phyloP scores from a whole-genome alignment of 1,139 yeast species.

The Candida labiduridarum region DNA sequence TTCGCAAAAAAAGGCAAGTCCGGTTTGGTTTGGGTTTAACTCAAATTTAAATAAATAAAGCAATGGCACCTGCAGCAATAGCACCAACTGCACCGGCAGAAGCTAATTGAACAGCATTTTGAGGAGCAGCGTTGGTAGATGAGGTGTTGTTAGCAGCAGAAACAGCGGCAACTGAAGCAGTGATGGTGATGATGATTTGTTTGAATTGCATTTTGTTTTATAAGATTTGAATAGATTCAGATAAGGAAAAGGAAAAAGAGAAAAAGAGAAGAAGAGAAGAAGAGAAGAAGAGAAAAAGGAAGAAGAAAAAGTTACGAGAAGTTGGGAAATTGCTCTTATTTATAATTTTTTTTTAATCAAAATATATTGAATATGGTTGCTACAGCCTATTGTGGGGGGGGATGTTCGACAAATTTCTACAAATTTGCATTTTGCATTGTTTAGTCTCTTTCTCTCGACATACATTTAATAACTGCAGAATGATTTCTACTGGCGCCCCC shows the following conservation, averaged over 20 bases:
- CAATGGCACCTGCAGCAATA: conserved; percentile 51
- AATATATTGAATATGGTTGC: not conserved
- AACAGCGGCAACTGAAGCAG: conserved; percentile 45
- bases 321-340: conserved; percentile 3
- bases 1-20: not conserved
- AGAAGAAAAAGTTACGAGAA: not conserved
- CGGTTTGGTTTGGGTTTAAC: conserved; percentile 13
- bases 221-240: not conserved
- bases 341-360: conserved; percentile 1
- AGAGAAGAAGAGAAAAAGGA: not conserved
- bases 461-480: too few relatives aligned
- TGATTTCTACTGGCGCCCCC: too few relatives aligned
- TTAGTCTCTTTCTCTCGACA: too few relatives aligned
- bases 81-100: conserved; percentile 34
- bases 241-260: not conserved
- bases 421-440: too few relatives aligned
- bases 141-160: conserved; percentile 33
- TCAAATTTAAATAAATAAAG: conserved; percentile 48
- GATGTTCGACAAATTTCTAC: not conserved
- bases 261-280: not conserved
- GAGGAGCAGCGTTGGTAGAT: conserved; percentile 21
- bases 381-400: not conserved
- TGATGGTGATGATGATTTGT: conserved; percentile 46
- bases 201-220: conserved; percentile 48
- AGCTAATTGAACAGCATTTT: conserved; percentile 32